Evolutionary conservation across 306 rosid species (phyloP), one percentile per base, ranked within the genome.

Genomic region (Malus fusca): DNA sequence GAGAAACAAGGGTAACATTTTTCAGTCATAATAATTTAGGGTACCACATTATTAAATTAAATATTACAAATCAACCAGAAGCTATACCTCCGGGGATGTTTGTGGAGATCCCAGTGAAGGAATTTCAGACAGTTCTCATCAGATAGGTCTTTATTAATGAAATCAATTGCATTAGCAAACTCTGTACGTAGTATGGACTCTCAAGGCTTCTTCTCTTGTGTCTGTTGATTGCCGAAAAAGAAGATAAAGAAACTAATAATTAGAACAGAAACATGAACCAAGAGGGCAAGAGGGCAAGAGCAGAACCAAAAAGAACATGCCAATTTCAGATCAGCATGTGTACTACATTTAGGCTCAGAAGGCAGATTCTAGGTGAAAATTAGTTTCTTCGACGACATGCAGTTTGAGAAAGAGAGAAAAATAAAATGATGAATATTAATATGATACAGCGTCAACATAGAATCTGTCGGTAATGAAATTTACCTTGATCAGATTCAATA

Each of bases 401-500:
- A 63, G 12, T 8, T 63, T 0, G 22, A 30, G 33, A 43, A 23
- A 61, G 59, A 4, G 25, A 14, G 9, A n/a, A 62, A 11, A 56
- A 56, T 17, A 48, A 14, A 15, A 48, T 48, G 53, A n/a, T 56
- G 33, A 58, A 37, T 58, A 53, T 52, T 23, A 42, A 72, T 14
- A 26, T 25, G 25, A 66, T 7, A 19, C 58, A 79, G 22, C 22
- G 74, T 9, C 42, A 35, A 51, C 9, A 60, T n/a, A 44, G 28
- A 75, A 66, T 21, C 31, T 15, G 30, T 30, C 52, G 26, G 31
- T 35, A 28, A 43, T 62, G 11, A 56, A 43, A 40, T 55, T 78
- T 87, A 95, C 98, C 98, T 95, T 95, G 75, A 95, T 95, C 82
- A 95, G 85, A 85, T 95, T 95, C 90, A 95, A 77, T 78, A 95